phyloP scores from a whole-genome alignment of 2,329 filamentous ascomycete species.

The Trichoderma sp. region DNA sequence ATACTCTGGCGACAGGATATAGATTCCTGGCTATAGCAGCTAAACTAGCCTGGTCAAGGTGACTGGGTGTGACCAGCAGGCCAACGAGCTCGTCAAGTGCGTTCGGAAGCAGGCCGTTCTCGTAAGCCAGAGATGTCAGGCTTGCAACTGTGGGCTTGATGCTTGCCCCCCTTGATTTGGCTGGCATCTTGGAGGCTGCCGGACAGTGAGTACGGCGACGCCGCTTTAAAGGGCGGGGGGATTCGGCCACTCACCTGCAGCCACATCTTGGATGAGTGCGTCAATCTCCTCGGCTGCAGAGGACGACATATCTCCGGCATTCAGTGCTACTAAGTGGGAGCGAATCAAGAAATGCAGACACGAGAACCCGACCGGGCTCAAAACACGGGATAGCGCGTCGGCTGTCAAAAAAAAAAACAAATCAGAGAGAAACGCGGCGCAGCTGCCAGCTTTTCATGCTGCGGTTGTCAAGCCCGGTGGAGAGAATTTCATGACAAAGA shows the following conservation, averaged over 20 bases:
- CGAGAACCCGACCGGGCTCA: not conserved
- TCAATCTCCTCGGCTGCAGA: conserved; percentile 33
- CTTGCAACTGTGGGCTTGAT: conserved; percentile 63
- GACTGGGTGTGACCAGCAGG: conserved; percentile 61
- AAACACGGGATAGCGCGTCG: conserved; percentile 8
- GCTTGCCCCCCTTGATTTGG: conserved; percentile 62
- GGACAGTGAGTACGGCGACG: not conserved
- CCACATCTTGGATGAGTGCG: conserved; percentile 37
- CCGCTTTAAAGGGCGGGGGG: not conserved
- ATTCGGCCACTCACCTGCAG: conserved; percentile 28
- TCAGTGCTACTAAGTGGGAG: not conserved
- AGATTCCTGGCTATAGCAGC: conserved; percentile 68
- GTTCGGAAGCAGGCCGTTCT: conserved; percentile 61
- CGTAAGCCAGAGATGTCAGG: conserved; percentile 61
- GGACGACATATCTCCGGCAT: conserved; percentile 9
- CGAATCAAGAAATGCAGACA: not conserved
- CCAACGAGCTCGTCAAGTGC: conserved; percentile 62
- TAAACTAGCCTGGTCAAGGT: conserved; percentile 73
- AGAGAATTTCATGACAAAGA: not conserved
- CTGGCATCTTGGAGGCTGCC: conserved; percentile 56
- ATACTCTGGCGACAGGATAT: conserved; percentile 67
- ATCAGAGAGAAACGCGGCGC: not conserved
- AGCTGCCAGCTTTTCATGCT: not conserved
- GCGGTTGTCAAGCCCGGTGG: not conserved
- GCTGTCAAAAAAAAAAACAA: not conserved